These are phyloP conservation scores for Cicer pinnatifidum DNA, from an alignment of 306 rosid genomes.

Conservation along the genomic window DNA sequence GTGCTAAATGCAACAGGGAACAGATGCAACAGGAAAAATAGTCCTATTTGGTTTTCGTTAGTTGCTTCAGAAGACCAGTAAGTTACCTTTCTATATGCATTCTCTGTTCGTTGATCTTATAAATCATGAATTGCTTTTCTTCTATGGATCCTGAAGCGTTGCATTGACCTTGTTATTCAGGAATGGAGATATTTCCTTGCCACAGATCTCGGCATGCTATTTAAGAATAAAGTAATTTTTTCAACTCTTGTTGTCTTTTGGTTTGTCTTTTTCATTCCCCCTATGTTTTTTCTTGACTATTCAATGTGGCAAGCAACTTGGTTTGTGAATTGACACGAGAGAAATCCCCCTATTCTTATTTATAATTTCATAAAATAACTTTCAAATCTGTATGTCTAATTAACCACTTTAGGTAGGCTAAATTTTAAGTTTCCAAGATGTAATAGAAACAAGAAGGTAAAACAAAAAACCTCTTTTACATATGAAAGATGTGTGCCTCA, in stretches of 20 bases:
- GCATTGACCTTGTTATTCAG: constrained; percentile 54
- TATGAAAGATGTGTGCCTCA: constrained; percentile 14
- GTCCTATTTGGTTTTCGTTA: constrained; percentile 93
- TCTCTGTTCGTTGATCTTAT: background rate
- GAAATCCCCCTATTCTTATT: constrained; percentile 7
- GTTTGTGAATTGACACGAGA: constrained; percentile 28
- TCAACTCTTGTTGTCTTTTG: constrained; percentile 34
- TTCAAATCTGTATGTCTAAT: background rate
- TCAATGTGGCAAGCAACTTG: constrained; percentile 3
- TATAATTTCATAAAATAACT: background rate
- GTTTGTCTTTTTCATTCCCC: constrained; percentile 20
- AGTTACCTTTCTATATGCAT: constrained; percentile 36
- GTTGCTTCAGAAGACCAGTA: constrained; percentile 92
- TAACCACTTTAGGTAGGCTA: background rate
- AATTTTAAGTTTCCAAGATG: background rate
- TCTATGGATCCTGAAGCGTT: constrained; percentile 26
- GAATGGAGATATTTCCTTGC: constrained; percentile 87
- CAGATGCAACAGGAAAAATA: constrained; percentile 55
- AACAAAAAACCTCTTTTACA: constrained; percentile 3
- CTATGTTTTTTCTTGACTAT: background rate
- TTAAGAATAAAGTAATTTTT: constrained; percentile 81
- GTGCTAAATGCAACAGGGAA: constrained; percentile 63
- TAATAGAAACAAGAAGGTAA: background rate
- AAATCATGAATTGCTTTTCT: constrained; percentile 15
- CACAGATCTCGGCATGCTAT: constrained; percentile 85